Evolutionary conservation across 768 basidiomycete species (phyloP).

Genomic region (Russula compacta): DNA sequence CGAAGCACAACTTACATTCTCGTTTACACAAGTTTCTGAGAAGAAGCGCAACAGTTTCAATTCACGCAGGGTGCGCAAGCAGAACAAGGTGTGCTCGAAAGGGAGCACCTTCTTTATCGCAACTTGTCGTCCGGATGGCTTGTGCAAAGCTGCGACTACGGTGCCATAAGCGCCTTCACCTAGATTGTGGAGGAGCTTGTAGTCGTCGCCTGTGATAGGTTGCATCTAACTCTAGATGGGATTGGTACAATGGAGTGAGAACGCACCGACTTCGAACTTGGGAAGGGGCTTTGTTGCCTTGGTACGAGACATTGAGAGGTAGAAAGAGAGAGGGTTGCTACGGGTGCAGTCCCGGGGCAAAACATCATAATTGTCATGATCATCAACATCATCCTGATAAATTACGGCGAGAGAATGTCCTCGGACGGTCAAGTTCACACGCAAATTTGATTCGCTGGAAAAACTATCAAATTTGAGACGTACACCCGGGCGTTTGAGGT

Average conservation of each 20-base stretch:
- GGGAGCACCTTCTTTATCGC: slow-evolving; percentile 95
- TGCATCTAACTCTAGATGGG: not conserved
- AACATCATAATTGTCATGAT: not conserved
- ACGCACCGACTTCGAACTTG: slow-evolving; percentile 61
- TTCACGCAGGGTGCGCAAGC: slow-evolving; percentile 81
- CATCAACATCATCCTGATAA: not conserved
- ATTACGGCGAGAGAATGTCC: not conserved
- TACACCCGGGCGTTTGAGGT: too few relatives aligned
- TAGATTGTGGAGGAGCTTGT: slow-evolving; percentile 62
- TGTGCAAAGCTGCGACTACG: slow-evolving; percentile 81
- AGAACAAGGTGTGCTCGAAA: slow-evolving; percentile 91
- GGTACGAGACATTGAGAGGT: slow-evolving; percentile 11
- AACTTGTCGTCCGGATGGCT: slow-evolving; percentile 71
- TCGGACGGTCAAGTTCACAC: slow-evolving; percentile 2
- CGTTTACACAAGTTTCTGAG: slow-evolving; percentile 69
- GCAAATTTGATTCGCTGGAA: not conserved
- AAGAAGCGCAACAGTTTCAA: slow-evolving; percentile 85
- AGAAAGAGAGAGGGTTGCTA: slow-evolving; percentile 22
- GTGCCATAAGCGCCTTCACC: slow-evolving; percentile 89
- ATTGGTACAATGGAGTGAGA: not conserved
- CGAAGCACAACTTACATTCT: slow-evolving; percentile 45
- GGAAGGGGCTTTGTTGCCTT: slow-evolving; percentile 58
- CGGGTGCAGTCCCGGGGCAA: not conserved
- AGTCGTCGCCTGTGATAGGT: slow-evolving; percentile 48
- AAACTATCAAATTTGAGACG: too few relatives aligned